Evolutionary conservation across 331 rosid species (phyloP), one percentile per base, ranked within the genome.

Genomic region (Quercus lobata): DNA sequence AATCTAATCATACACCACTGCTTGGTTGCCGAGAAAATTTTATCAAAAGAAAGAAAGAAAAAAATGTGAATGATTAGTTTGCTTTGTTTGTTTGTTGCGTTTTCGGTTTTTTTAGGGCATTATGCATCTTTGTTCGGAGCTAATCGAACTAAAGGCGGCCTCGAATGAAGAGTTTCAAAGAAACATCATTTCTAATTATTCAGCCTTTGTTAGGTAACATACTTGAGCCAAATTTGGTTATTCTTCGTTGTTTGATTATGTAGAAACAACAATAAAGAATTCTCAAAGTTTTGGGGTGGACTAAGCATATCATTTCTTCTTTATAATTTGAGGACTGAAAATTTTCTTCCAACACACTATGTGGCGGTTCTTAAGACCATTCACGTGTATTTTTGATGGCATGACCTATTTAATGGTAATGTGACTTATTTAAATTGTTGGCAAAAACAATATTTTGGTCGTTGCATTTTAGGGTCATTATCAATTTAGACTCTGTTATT

Each of bases 81-180:
- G 14, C 66, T 58, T 58, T 41, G 46, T 49, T 11, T 46, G 5
- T 44, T 29, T 15, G n/a, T 60, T 61, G 6, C 60, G 77, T 27
- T 46, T 71, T 49, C 44, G 49, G 41, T 54, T 44, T 35, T 57
- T 30, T 4, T 29, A 93, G 97, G 97, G 97, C 16, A 89, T 91
- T 58, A 88, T 87, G 71, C 97, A 91, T 86, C 84, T 93, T 29
- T 93, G 97, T 79, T 85, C 86, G 21, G 97, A 93, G 58, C 29
- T 25, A 25, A 25, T 25, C 27, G 97, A 93, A 89, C 88, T 93
- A 30, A 87, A 88, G 88, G 87, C 49, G 37, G 92, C 80, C 30
- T 92, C 97, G 34, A 78, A 65, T 76, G 89, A 84, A 66, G 94
- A 85, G 49, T 89, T 93, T 57, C 88, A 84, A 49, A 80, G 62